These are phyloP conservation scores for Zymoseptoria brevis DNA, from an alignment of 2,329 filamentous ascomycete species.

Conservation along the genomic window DNA sequence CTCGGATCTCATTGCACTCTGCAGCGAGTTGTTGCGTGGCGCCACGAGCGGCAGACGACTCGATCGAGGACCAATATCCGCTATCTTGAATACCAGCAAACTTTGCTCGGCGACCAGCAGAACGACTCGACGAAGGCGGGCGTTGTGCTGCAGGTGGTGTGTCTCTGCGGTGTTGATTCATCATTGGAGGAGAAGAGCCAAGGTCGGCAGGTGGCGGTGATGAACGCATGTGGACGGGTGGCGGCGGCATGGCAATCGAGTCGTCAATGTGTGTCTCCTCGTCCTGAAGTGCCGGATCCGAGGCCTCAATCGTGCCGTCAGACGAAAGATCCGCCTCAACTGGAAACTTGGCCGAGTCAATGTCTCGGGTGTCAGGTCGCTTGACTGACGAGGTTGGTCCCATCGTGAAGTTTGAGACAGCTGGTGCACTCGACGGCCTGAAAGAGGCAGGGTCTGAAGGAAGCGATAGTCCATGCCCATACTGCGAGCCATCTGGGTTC, in stretches of 20 bases:
- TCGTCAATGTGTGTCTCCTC: constrained; percentile 35
- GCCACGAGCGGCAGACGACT: constrained; percentile 77
- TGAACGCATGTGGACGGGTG: constrained; percentile 47
- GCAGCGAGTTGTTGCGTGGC: constrained; percentile 58
- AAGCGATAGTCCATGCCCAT: constrained; percentile 24
- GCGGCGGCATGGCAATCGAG: constrained; percentile 34
- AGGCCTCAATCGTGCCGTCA: constrained; percentile 45
- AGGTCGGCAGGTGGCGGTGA: constrained; percentile 65
- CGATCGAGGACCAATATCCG: constrained; percentile 92
- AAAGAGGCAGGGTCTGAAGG: constrained; percentile 22
- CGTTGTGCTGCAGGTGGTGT: constrained; percentile 67
- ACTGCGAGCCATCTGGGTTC: constrained; percentile 44
- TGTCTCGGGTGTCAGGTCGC: constrained; percentile 34
- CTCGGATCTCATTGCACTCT: constrained; percentile 64
- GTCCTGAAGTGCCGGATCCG: constrained; percentile 43
- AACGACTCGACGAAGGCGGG: constrained; percentile 55
- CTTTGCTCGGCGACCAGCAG: constrained; percentile 63
- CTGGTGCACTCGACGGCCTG: constrained; percentile 34
- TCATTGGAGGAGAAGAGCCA: constrained; percentile 89
- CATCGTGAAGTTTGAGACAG: constrained; percentile 30
- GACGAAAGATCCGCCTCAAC: constrained; percentile 45
- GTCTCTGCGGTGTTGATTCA: constrained; percentile 54
- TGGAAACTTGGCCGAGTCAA: constrained; percentile 44
- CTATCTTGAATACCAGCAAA: constrained; percentile 80
- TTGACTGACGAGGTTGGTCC: constrained; percentile 24